Evolutionary conservation across 768 basidiomycete species (phyloP), one percentile per base, ranked within the genome.

Genomic region (Lentinula aciculospora): DNA sequence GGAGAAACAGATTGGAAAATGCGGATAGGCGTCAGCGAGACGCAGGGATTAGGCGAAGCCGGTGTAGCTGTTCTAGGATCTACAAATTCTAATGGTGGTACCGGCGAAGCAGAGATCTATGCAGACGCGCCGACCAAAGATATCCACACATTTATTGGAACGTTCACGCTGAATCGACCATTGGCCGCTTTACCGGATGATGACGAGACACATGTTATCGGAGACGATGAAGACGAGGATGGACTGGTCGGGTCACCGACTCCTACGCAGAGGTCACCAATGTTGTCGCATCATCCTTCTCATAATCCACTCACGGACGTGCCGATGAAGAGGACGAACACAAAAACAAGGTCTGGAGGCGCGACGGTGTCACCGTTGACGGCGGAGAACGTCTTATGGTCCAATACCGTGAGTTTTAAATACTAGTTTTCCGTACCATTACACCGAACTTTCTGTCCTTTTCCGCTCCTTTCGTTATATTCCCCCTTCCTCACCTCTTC

Each of bases 1-100:
- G 97, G 97, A 42, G 97, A 99, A 72, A 99, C 97, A 3, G 97
- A 99, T 66, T 98, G 97, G 97, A 99, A 99, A 69, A 76, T 98
- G 49, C 83, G 92, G 3, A 90, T 97, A 1, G 94, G 96, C 1
- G 86, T 96, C 1, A 82, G 88, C 2, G 81, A 87, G 25, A 89
- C 86, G 44, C 94, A 97, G 74, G 87, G 86, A 63, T 68, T 94
- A 53, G 72, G 69, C 12, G 81, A 80, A 61, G 71, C 67, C 4
- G 75, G 76, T 44, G 66, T 80, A 25, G 82, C 81, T 21, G 83
- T 87, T 48, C 71, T 95, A 25, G 55, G 55, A 12, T 9, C 32
- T 50, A 13, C 17, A n/a, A n/a, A n/a, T 48, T 27, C 19, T 19
- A 12, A 50, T 19, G 19, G 32, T 12, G 50, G 50, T 21, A 36